These are phyloP conservation scores for Aspergillus neoniger DNA, from an alignment of 2,329 filamentous ascomycete species.

Conservation along the genomic window DNA sequence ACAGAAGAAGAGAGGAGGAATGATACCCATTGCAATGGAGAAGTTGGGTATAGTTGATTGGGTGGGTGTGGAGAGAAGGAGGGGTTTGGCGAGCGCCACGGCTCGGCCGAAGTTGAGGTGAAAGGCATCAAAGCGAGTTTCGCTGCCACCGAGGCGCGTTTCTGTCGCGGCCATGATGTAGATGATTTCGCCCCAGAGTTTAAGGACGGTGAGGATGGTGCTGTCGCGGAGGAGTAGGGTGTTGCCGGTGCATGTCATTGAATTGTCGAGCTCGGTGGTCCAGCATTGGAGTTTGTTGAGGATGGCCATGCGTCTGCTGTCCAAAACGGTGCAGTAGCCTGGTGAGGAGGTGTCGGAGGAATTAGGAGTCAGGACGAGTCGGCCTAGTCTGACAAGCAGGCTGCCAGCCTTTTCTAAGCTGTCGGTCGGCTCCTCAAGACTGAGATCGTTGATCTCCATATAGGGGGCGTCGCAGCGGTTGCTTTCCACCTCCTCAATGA, in stretches of 20 bases:
- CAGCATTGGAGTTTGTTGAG: not conserved
- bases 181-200: not conserved
- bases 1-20: conserved; percentile 36
- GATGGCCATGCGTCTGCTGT: not conserved
- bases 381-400: not conserved
- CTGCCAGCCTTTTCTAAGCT: not conserved
- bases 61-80: not conserved
- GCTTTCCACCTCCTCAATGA: conserved; percentile 4
- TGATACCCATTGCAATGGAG: conserved; percentile 32
- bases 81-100: not conserved
- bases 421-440: not conserved
- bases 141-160: not conserved
- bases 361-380: not conserved
- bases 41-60: conserved; percentile 12
- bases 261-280: not conserved
- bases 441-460: not conserved
- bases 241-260: not conserved
- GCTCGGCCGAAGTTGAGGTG: not conserved
- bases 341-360: not conserved
- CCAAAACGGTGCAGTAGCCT: not conserved
- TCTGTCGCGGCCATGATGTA: conserved; percentile 2
- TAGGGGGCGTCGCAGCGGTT: not conserved
- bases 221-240: not conserved
- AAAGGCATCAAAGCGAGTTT: not conserved
- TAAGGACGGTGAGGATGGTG: not conserved